Percentiles rank a stretch among this genome's conserved stretches.
phyloP scores from a whole-genome alignment of 1,139 yeast genomes.

The Zygosaccharomyces sapae region DNA sequence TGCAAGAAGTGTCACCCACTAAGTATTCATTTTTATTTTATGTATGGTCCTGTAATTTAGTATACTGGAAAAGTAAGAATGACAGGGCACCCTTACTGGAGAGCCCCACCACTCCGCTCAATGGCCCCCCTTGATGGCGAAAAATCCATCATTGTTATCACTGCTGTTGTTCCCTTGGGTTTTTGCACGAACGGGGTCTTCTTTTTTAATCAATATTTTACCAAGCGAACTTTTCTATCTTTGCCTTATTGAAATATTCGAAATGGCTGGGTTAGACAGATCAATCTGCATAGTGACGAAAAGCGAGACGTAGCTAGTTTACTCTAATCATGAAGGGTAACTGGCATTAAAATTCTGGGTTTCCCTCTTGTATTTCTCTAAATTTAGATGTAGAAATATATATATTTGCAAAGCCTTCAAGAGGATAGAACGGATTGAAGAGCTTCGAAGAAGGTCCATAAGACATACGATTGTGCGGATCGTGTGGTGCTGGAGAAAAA shows the following conservation, averaged over 20 bases:
- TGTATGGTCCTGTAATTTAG: neutral
- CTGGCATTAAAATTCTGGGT: constrained; percentile 1
- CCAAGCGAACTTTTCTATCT: constrained; percentile 1
- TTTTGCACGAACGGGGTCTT: no score
- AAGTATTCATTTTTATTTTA: neutral
- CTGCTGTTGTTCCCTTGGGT: no score
- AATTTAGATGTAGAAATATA: constrained; percentile 1
- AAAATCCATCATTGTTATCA: no score
- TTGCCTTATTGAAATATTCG: neutral
- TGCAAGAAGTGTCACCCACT: constrained; percentile 23
- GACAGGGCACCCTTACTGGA: no score
- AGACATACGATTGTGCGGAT: neutral
- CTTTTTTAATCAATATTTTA: neutral
- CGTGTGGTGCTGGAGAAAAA: neutral
- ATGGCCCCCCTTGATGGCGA: no score
- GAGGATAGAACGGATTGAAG: neutral
- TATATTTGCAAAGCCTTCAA: neutral
- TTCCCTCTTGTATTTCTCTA: neutral
- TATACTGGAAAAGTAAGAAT: neutral
- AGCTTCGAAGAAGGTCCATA: neutral
- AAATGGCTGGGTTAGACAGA: constrained; percentile 4
- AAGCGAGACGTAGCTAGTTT: neutral
- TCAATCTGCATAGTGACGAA: neutral
- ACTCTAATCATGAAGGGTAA: neutral
- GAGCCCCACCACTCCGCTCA: no score